Base-by-base conservation (phyloP, 2,329 filamentous ascomycete species). In the Podosphaera aphanis region DNA sequence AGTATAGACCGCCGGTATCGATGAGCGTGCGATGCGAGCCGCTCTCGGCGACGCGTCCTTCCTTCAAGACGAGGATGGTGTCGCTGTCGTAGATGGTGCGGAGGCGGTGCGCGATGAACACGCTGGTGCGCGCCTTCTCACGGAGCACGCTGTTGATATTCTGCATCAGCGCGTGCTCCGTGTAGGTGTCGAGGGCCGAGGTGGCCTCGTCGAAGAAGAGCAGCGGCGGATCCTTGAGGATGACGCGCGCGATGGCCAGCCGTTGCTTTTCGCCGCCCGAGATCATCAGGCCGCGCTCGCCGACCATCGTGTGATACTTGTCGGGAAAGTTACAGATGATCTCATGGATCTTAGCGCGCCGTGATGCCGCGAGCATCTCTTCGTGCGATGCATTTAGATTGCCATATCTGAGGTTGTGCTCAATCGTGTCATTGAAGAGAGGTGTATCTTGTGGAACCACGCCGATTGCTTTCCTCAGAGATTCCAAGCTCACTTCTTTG, bases 391-490 rank as follows among this genome's bases (percentile, higher is more conserved):
- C 86, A 41, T 76, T 73, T 51, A 95, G 72, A 52, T 81, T 74
- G 44, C 90, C 90, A 60, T 98, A 98, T 50, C 77, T 79, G 56
- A 98, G 93, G 60, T 98, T 98, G 61, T 94, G 84, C 58, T 82
- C 80, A 48, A 98, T 88, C 0, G 85, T 90, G 57, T 93, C 85
- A 60, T 98, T 98, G 68, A 98, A 98, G 1, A 98, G 69, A 0
- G 90, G 86, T 0, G 90, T 95, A 55, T 98, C 90, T 60, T 98
- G 92, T 0, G 90, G 90, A 0, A 98, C 90, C 15, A 98, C 88
- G 19, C 90, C 90, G 51, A 98, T 95, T 2, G 81, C 73, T 51
- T 74, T 74, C 5, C 90, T 77, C 23, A 98, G 66, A 31, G 82
- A 92, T 45, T 92, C 83, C 1, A 95, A 62, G 10, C 70, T 77